Evolutionary conservation across 1,284 basidiomycete genomes (phyloP).

Genomic region (Schizophyllum amplum): DNA sequence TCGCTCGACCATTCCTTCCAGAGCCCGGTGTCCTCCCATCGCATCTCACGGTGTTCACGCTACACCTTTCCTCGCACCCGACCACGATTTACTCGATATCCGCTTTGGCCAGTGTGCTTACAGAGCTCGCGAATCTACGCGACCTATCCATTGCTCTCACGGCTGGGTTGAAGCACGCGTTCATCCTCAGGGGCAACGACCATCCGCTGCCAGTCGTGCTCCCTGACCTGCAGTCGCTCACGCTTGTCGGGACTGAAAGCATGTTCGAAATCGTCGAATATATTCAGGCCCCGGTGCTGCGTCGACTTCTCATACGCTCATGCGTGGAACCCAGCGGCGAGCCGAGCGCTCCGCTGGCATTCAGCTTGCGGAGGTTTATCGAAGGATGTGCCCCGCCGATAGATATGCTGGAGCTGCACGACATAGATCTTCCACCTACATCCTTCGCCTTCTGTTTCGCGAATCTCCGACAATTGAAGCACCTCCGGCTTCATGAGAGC

Average conservation of each 20-base stretch:
- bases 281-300: constrained; percentile 35
- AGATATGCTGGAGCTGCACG: constrained; percentile 45
- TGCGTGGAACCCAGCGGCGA: constrained; percentile 31
- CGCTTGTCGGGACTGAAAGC: constrained; percentile 19
- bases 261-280: constrained; percentile 32
- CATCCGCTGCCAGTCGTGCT: constrained; percentile 24
- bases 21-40: constrained; percentile 25
- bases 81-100: constrained; percentile 21
- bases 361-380: constrained; percentile 33
- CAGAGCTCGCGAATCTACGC: constrained; percentile 26
- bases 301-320: constrained; percentile 36
- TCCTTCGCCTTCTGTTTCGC: constrained; percentile 35
- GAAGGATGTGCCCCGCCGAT: constrained; percentile 32
- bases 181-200: constrained; percentile 22
- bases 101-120: constrained; percentile 25
- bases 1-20: constrained; percentile 30
- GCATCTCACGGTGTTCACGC: constrained; percentile 28
- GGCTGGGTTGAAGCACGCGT: constrained; percentile 24
- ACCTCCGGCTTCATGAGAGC: constrained; percentile 51
- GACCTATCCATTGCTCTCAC: constrained; percentile 34
- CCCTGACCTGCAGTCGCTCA: constrained; percentile 30
- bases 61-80: constrained; percentile 22
- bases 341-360: constrained; percentile 30
- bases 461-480: constrained; percentile 31
- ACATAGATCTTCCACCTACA: constrained; percentile 38